These are phyloP conservation scores for Plasmodium gonderi DNA, from an alignment of 169 alveolate species.

Conservation along the genomic window DNA sequence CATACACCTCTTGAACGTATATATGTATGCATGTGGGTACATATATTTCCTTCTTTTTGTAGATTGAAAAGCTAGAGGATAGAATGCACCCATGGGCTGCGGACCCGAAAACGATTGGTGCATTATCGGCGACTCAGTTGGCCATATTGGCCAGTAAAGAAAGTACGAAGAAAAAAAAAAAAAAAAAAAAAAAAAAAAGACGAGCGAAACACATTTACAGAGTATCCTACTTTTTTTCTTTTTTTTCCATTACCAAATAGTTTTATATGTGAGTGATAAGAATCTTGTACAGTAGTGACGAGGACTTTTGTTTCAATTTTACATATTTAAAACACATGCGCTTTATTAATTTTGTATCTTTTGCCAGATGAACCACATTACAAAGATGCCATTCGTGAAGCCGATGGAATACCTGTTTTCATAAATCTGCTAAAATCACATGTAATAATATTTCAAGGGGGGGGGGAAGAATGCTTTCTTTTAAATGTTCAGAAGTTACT, in stretches of 20 bases:
- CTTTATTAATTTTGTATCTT: not conserved
- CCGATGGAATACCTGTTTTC: conserved; percentile 87
- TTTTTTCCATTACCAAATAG: conserved; percentile 3
- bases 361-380: conserved; percentile 84
- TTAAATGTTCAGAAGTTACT: not conserved
- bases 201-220: not conserved
- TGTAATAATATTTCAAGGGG: conserved; percentile 75
- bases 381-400: conserved; percentile 86
- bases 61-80: conserved; percentile 90
- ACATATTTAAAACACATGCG: not conserved
- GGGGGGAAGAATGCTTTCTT: conserved; percentile 27
- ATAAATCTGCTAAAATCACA: conserved; percentile 81
- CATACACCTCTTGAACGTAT: too few relatives aligned
- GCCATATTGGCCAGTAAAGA: conserved; percentile 92
- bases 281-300: not conserved
- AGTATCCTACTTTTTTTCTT: not conserved
- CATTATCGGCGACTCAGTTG: conserved; percentile 95
- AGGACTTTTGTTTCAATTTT: not conserved
- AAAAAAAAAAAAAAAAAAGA: not conserved
- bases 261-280: not conserved
- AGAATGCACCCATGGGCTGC: conserved; percentile 97
- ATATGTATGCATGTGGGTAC: not conserved
- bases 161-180: conserved; percentile 24
- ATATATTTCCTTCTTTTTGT: not conserved
- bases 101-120: conserved; percentile 95